Evolutionary conservation across 495 filamentous ascomycete genomes (phyloP).

Genomic region (Lichina pygmaea): DNA sequence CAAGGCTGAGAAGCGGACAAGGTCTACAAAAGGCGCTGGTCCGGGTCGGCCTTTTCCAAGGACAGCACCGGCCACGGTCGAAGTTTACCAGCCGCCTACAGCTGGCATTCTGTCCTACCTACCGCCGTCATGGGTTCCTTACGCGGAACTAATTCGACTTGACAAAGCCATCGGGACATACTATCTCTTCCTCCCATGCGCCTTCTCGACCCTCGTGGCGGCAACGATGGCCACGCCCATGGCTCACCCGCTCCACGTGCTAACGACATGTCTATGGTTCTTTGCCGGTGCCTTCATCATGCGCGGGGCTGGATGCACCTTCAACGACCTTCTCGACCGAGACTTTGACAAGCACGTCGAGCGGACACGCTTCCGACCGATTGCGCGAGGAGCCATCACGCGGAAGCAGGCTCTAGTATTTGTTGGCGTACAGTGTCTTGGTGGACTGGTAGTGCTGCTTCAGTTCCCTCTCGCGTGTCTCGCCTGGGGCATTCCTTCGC

Average conservation of each 20-base stretch:
- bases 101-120: slow-evolving; percentile 54
- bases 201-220: slow-evolving; percentile 57
- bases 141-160: slow-evolving; percentile 75
- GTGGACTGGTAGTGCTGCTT: slow-evolving; percentile 56
- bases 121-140: slow-evolving; percentile 56
- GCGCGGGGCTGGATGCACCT: slow-evolving; percentile 92
- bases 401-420: slow-evolving; percentile 53
- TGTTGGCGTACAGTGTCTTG: slow-evolving; percentile 52
- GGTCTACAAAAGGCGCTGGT: too few species aligned
- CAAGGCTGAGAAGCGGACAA: too few species aligned
- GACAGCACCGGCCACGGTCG: too few species aligned
- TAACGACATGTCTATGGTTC: slow-evolving; percentile 50
- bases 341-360: slow-evolving; percentile 78
- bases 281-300: slow-evolving; percentile 74
- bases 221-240: slow-evolving; percentile 32
- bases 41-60: too few species aligned
- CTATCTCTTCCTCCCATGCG: slow-evolving; percentile 86
- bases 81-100: slow-evolving; percentile 34
- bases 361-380: slow-evolving; percentile 65
- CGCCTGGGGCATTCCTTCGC: slow-evolving; percentile 63
- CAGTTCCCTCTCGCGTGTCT: slow-evolving; percentile 71
- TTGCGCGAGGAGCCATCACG: slow-evolving; percentile 62
- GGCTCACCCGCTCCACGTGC: slow-evolving; percentile 24
- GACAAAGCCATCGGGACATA: slow-evolving; percentile 89
- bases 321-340: slow-evolving; percentile 94